Evolutionary conservation across 805 yeast species (phyloP), one percentile per base, ranked within the genome.

Genomic region (Yarrowia sp.): DNA sequence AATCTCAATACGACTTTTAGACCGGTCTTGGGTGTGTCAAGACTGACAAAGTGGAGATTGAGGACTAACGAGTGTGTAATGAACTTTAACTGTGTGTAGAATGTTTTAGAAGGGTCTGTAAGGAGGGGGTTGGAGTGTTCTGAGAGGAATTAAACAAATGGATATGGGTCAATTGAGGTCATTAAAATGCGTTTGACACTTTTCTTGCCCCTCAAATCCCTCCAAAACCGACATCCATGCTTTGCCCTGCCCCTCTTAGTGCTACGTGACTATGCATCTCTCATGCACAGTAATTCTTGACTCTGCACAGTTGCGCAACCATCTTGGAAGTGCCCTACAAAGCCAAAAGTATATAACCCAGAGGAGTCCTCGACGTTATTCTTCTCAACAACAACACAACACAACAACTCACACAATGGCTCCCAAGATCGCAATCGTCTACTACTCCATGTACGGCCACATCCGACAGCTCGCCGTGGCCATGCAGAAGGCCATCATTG

Each of bases 401-500:
- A 7, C 39, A n/a, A 35, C 28, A 15, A 32, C 36, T 22, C 33
- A 55, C 17, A 28, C 45, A 70, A 76, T 76, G 78, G 74, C 76
- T 39, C 80, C 81, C 60, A 86, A 85, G 77, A 81, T 86, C 65
- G 92, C 91, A 55, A 86, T 91, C 69, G 81, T 91, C 75, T 84
- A 86, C 75, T 91, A 91, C 83, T 87, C 96, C 42, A 75, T 87
- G 70, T 90, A 89, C 79, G 92, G 92, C 67, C 97, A 91, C 78
- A 78, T 88, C 69, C 85, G 86, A 69, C 77, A 79, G 47, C 72
- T 89, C 71, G 96, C 96, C 41, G 84, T 86, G 74, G 79, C 88
- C 48, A 84, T 84, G 72, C 82, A 87, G 77, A 77, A 77, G 65
- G 96, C 96, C 70, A 81, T 89, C 47, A 81, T 89, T 48, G 86